Evolutionary conservation across 345 rosid species (phyloP), one percentile per base, ranked within the genome.

Genomic region (Dimocarpus longan): DNA sequence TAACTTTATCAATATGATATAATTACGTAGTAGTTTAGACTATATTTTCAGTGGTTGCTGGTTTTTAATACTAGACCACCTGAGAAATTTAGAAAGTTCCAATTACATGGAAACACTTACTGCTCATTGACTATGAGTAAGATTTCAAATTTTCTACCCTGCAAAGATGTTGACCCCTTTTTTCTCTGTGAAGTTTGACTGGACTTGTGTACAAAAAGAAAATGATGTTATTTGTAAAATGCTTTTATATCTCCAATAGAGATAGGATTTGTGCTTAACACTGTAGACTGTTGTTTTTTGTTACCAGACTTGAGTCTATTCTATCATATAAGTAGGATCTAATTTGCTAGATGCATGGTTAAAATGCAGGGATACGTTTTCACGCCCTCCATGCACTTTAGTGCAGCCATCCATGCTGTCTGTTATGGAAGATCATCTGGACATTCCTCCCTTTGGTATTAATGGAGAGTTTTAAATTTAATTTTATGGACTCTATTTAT

Each of bases 341-440:
- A 24, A 73, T 52, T 46, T 28, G 43, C 22, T 22, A 7, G 76
- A 71, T 75, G 75, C 11, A 76, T 88, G 80, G 73, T 64, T 84
- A 69, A 42, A 81, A 81, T 91, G 87, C 91, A 96, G 99, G 94
- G 98, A 96, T 82, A 91, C 93, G 21, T 96, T 91, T 78, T 87
- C 94, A 24, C 92, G 88, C 43, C 95, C 92, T 84, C 94, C 98
- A 10, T 88, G 97, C 84, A 94, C 98, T 79, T 88, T 96, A 78
- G 88, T 92, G 83, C 99, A 96, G 83, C 98, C 99, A 83, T 90
- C 97, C 24, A 91, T 96, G 93, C 82, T 82, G 73, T 82, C 88
- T 81, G 81, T 78, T 37, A 19, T 80, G 0, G 92, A 90, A 77
- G 88, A 86, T 76, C 70, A 74, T 87, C 81, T 79, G 73, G 81